Base-by-base conservation (phyloP, 2,329 filamentous ascomycete species). In the Apiospora saccharicola region DNA sequence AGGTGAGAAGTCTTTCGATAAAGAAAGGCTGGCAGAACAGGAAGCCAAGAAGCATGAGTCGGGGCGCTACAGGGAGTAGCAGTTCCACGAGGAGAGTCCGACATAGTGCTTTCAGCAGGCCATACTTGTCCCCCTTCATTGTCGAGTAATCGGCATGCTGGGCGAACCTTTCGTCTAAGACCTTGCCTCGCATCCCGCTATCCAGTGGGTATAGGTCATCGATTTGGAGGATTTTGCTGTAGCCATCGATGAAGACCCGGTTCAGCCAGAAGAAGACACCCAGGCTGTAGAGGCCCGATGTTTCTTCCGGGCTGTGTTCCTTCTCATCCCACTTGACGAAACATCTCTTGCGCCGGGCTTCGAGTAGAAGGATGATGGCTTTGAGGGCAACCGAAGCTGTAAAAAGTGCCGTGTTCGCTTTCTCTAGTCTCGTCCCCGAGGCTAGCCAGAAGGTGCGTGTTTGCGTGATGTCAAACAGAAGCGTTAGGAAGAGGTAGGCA, bases 401-500 rank as follows among this genome's bases (percentile, higher is more conserved):
- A 41, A 77, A 77, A 26, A 78, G 71, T 22, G 70, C 51, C 19
- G 74, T 71, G 67, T 70, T 75, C 0, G 71, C 68, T 16, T 47
- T 43, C 68, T 75, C 74, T 0, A 51, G n/a, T n/a, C 5, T 51
- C 22, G 72, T 73, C 4, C 46, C 43, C 13, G 74, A 75, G 12
- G 73, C 71, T 13, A 75, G 71, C 74, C 74, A 75, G 64, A 73
- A 74, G 0, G 73, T 87, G 5, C 86, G 80, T 0, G 79, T 77
- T 72, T 84, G 83, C 0, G 81, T 81, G 5, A 83, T 75, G 47
- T 88, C 86, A 37, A 87, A 81, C 0, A 88, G 74, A 0, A 85
- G 73, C 0, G 84, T 83, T 1, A 86, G 46, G 12, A 83, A 74
- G 2, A 88, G 73, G 68, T 84, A 88, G 6, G 76, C 72, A 26